These are phyloP conservation scores for Chlamydomonas sp. DNA, from an alignment of 139 green algal species.

Conservation along the genomic window DNA sequence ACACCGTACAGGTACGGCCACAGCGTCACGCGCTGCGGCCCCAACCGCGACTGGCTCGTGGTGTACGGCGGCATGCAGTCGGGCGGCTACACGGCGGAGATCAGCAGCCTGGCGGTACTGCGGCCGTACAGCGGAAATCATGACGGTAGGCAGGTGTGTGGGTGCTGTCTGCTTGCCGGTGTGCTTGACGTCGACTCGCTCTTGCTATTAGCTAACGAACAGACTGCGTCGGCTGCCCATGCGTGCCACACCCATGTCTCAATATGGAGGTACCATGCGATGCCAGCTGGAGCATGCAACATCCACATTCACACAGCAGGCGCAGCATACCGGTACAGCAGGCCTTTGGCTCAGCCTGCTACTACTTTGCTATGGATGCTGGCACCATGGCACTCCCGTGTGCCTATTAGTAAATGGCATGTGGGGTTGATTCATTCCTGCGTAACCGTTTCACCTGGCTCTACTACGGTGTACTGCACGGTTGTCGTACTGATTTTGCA, in stretches of 20 bases:
- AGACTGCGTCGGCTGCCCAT: no score
- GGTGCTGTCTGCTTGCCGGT: background rate
- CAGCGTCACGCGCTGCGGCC: conserved; percentile 40
- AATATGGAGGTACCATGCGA: background rate
- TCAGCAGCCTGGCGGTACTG: conserved; percentile 17
- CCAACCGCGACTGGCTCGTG: conserved; percentile 8
- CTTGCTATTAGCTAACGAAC: no score
- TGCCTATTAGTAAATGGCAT: no score
- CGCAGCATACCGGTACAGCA: background rate
- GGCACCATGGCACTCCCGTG: no score
- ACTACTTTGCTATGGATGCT: no score
- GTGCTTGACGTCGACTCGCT: no score
- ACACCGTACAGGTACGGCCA: conserved; percentile 42
- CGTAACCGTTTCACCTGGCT: no score
- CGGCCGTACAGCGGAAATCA: conserved; percentile 1
- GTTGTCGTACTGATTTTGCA: background rate
- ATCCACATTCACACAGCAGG: background rate
- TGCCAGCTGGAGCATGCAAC: background rate
- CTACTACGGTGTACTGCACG: background rate
- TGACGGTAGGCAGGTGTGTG: background rate
- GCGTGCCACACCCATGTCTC: no score
- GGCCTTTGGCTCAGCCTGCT: no score
- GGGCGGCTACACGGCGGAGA: conserved; percentile 33
- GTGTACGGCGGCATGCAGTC: conserved; percentile 52
- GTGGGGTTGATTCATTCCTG: no score